phyloP scores from a whole-genome alignment of 805 yeast species.

The Zygosaccharomyces kombuchaensis region DNA sequence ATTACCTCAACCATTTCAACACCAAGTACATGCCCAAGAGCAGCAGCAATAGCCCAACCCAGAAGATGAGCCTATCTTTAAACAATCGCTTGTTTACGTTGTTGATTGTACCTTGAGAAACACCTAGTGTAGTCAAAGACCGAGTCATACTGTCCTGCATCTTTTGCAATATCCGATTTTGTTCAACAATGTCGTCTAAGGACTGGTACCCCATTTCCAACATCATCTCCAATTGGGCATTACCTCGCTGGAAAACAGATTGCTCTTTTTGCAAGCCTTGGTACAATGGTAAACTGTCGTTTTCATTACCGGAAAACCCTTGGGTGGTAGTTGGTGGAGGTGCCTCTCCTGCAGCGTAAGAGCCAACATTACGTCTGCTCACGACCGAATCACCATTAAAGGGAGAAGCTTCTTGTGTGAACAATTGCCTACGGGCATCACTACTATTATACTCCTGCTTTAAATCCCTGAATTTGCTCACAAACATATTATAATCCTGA shows the following conservation, averaged over 20 bases:
- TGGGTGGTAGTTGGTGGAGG: slow-evolving; percentile 27
- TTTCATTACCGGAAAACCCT: slow-evolving; percentile 5
- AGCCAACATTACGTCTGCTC: slow-evolving; percentile 31
- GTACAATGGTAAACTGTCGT: slow-evolving; percentile 33
- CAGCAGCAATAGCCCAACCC: slow-evolving; percentile 62
- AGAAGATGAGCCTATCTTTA: slow-evolving; percentile 84
- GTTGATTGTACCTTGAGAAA: slow-evolving; percentile 78
- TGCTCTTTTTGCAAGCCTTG: slow-evolving; percentile 71
- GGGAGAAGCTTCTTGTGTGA: slow-evolving; percentile 11
- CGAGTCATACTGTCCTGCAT: slow-evolving; percentile 61
- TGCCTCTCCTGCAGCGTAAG: background rate
- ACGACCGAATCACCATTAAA: slow-evolving; percentile 23
- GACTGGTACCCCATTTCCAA: slow-evolving; percentile 85
- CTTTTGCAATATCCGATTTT: slow-evolving; percentile 63
- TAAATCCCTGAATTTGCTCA: slow-evolving; percentile 33
- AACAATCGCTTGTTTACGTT: slow-evolving; percentile 74
- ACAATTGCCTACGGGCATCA: slow-evolving; percentile 27
- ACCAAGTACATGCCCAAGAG: slow-evolving; percentile 63
- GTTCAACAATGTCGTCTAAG: slow-evolving; percentile 79
- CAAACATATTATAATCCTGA: slow-evolving; percentile 32
- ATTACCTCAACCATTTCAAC: slow-evolving; percentile 55
- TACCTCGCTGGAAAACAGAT: slow-evolving; percentile 59
- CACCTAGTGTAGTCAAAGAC: slow-evolving; percentile 76
- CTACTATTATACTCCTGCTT: slow-evolving; percentile 28
- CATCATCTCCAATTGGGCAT: slow-evolving; percentile 81